Evolutionary conservation across 1,139 yeast genomes (phyloP), one percentile per base, ranked within the genome.

Genomic region (Blastobotrys buckinghamii): DNA sequence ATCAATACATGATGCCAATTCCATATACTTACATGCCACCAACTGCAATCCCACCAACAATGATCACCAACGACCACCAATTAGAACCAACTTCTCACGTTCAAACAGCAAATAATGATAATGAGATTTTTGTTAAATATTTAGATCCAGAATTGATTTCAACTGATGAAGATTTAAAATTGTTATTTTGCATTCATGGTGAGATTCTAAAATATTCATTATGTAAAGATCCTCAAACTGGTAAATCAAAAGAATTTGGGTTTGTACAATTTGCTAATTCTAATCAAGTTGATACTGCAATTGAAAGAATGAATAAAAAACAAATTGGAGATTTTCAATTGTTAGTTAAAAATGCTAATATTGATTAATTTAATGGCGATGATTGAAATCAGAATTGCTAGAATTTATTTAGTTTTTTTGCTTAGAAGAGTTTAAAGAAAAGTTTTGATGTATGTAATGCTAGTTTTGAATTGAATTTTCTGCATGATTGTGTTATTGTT

Each of bases 211-310:
- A 37, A 26, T 20, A 36, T 22, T 26, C 19, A 1, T 30, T 47
- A 39, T 26, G 45, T 22, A 19, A 38, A 29, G 29, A 42, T 19
- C 32, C 2, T 5, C 9, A 9, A 34, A 26, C 16, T 32, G 38
- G 38, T 10, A 9, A 22, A 17, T 39, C 42, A 19, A 83, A 84
- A 74, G 95, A 96, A 58, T 89, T 85, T 68, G 97, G 97, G 65
- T 89, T 88, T 70, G 96, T 89, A 61, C 86, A 96, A 69, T 89
- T 82, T 80, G 80, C 94, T 47, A 73, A 86, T 58, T 90, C 95
- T 61, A 92, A 85, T 67, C 38, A 27, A 10, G 48, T 43, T 12
- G 10, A 16, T 9, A 24, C 2, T n/a, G 48, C 48, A 13, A 33
- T 39, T n/a, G 20, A 32, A 34, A 17, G 13, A 12, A 45, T 39